phyloP scores from a whole-genome alignment of 2,329 filamentous ascomycete genomes.

The Laburnicola sp. region DNA sequence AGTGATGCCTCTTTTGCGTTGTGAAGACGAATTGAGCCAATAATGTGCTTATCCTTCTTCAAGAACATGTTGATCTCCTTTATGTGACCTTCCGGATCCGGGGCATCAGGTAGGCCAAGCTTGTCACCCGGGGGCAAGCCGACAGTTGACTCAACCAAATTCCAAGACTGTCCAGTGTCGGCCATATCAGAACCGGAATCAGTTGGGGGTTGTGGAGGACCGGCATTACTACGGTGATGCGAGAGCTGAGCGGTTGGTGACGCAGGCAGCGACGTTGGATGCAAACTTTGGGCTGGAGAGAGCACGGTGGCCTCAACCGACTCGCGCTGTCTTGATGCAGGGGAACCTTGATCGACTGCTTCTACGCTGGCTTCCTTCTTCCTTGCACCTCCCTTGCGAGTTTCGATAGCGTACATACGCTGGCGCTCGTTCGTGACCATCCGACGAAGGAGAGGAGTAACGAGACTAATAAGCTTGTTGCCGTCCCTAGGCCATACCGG shows the following conservation, averaged over 20 bases:
- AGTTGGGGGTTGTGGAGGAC: neutral
- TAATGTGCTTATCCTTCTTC: conserved; percentile 58
- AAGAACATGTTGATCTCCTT: conserved; percentile 66
- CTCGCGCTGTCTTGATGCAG: neutral
- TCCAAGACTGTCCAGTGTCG: neutral
- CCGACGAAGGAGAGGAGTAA: conserved; percentile 59
- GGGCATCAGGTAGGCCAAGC: conserved; percentile 12
- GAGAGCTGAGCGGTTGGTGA: neutral
- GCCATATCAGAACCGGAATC: too few species aligned
- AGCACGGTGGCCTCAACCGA: neutral
- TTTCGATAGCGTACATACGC: conserved; percentile 60
- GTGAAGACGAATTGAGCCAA: conserved; percentile 10
- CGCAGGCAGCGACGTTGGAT: neutral
- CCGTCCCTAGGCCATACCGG: conserved; percentile 59
- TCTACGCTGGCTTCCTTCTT: conserved; percentile 33
- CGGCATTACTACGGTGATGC: neutral
- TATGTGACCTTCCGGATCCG: conserved; percentile 17
- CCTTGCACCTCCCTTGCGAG: conserved; percentile 53
- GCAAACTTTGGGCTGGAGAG: neutral
- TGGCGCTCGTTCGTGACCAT: conserved; percentile 65
- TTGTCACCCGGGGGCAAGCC: conserved; percentile 1
- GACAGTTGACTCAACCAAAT: neutral
- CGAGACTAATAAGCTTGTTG: conserved; percentile 59
- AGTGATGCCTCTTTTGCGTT: conserved; percentile 13
- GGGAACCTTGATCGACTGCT: neutral